Evolutionary conservation across 129 eudicot species (phyloP), one percentile per base, ranked within the genome.

Genomic region (Flaveria brownii): DNA sequence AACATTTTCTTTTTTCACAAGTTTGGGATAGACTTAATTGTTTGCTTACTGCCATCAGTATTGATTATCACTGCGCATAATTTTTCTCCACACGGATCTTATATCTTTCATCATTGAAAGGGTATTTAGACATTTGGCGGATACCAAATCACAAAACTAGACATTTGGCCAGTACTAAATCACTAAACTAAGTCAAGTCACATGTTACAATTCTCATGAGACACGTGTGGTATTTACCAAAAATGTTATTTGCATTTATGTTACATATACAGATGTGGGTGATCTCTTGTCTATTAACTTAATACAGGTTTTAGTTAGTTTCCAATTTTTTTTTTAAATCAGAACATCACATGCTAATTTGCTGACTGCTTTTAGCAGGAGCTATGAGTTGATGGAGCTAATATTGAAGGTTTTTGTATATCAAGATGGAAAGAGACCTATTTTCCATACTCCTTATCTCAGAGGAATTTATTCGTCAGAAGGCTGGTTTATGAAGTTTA

Each of bases 401-500:
- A 85, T 94, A 67, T 91, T 94, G 25, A 91, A 91, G 75, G 97
- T 94, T 4, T 94, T 85, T 75, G 80, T 94, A 42, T 94, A 91
- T 72, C 84, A 71, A 82, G 98, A 94, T 52, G 98, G 98, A 60
- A 72, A 86, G 15, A 68, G 75, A 52, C 98, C 98, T 70, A 84
- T 88, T 68, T 94, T 91, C 60, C 98, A 91, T 73, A 73, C 69
- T 20, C 97, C 98, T 15, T 72, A 82, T 74, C 90, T 88, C 36
- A 73, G 71, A 67, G 98, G 98, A 81, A 94, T 94, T 49, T 94
- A 94, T 70, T 81, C 98, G 20, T 94, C 98, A 20, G 98, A 94
- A 82, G 98, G 98, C 60, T 94, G 98, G 98, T 94, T 94, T 72
- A 88, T 93, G 98, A 93, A 83, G 80, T 77, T 87, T 73, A 81